phyloP scores from a whole-genome alignment of 2,329 filamentous ascomycete genomes.

The Aspergillus amoenus region DNA sequence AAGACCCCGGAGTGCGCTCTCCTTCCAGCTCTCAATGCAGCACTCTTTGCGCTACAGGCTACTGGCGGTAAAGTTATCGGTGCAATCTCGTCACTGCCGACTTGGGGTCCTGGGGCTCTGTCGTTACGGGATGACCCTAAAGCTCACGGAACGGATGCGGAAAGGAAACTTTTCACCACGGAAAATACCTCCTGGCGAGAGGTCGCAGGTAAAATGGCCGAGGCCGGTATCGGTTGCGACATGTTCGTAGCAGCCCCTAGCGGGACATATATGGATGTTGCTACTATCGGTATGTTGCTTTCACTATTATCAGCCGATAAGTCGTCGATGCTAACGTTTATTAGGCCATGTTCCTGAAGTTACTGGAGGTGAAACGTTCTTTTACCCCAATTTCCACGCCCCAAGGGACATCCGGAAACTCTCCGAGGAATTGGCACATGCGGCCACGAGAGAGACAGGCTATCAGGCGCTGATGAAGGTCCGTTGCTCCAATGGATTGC shows the following conservation, averaged over 20 bases:
- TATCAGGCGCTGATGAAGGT: conserved; percentile 98
- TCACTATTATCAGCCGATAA: neutral
- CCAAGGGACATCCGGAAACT: conserved; percentile 83
- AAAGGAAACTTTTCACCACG: conserved; percentile 87
- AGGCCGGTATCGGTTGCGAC: conserved; percentile 82
- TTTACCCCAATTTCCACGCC: conserved; percentile 93
- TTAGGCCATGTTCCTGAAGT: conserved; percentile 77
- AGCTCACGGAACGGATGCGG: conserved; percentile 78
- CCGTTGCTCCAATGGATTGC: conserved; percentile 91
- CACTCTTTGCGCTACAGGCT: conserved; percentile 75
- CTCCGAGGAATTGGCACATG: conserved; percentile 79
- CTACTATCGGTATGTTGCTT: conserved; percentile 71
- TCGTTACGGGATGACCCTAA: conserved; percentile 87
- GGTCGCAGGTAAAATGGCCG: conserved; percentile 80
- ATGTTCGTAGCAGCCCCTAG: conserved; percentile 92
- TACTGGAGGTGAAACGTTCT: conserved; percentile 94
- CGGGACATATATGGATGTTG: conserved; percentile 88
- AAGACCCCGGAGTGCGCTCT: conserved; percentile 91
- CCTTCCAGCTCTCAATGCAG: conserved; percentile 79
- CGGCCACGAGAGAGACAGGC: conserved; percentile 84
- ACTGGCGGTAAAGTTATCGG: conserved; percentile 93
- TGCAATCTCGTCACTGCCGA: conserved; percentile 82
- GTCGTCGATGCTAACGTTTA: neutral
- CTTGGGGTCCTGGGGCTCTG: conserved; percentile 83
- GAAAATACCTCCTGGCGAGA: conserved; percentile 89